phyloP scores from a whole-genome alignment of 2,329 filamentous ascomycete species.

The Penicillium sp. region DNA sequence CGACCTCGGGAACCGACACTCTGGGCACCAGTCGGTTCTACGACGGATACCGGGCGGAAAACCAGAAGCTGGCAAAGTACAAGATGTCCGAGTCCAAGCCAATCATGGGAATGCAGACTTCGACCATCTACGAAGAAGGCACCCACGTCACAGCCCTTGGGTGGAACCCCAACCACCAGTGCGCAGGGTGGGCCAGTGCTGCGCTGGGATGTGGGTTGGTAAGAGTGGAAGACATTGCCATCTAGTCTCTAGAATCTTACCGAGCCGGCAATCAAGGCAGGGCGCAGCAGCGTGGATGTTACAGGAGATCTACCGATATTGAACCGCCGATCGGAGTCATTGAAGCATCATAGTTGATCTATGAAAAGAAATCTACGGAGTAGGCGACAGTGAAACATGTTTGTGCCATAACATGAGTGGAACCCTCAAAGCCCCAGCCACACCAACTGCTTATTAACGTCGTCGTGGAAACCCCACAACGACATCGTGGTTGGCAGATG shows the following conservation, averaged over 20 bases:
- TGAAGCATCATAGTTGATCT: conserved; percentile 11
- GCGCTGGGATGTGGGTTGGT: conserved; percentile 65
- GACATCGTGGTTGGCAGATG: conserved; percentile 6
- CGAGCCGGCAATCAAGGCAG: conserved; percentile 2
- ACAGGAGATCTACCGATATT: conserved; percentile 1
- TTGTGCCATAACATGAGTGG: conserved; percentile 7
- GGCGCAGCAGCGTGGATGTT: conserved; percentile 8
- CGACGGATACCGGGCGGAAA: conserved; percentile 45
- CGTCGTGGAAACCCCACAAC: conserved; percentile 3
- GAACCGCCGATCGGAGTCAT: conserved; percentile 1
- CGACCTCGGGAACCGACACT: conserved; percentile 23
- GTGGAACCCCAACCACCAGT: conserved; percentile 67
- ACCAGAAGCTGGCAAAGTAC: conserved; percentile 31
- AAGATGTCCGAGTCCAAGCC: conserved; percentile 32
- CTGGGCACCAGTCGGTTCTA: conserved; percentile 42
- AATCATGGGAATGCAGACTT: conserved; percentile 32
- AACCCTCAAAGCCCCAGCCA: conserved; percentile 18
- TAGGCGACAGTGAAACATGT: conserved; percentile 17
- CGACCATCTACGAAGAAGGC: conserved; percentile 57
- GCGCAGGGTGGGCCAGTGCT: conserved; percentile 63
- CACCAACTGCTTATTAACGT: conserved; percentile 13
- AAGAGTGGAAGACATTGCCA: conserved; percentile 62
- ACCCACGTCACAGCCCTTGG: conserved; percentile 60
- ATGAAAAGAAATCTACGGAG: conserved; percentile 26
- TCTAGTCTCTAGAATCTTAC: conserved; percentile 27